Percentiles rank a stretch among this genome's conserved stretches.
Conservation (phyloP, 179 eudicot species). For the Silene vulgaris region DNA sequence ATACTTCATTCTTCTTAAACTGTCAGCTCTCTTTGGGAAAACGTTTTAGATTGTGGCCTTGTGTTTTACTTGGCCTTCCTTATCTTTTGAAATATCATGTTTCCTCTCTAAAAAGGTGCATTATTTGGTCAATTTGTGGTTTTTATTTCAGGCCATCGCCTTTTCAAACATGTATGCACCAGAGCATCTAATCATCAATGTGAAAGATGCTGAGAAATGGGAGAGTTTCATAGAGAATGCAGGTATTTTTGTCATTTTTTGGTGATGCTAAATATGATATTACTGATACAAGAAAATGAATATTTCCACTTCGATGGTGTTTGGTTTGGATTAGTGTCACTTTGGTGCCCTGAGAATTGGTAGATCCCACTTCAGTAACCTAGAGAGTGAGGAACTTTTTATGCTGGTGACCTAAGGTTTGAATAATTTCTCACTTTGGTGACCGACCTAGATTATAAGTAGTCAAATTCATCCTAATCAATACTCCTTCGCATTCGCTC, state of each 20-base stretch:
- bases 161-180: constrained; percentile 96
- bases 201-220: constrained; percentile 97
- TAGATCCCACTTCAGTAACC: not conserved
- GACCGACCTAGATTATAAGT: too few species aligned
- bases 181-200: constrained; percentile 94
- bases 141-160: constrained; percentile 60
- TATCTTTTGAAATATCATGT: not conserved
- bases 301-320: not conserved
- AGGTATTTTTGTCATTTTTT: constrained; percentile 35
- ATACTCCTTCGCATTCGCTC: too few species aligned
- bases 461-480: too few species aligned
- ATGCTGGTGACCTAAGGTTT: not conserved
- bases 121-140: not conserved
- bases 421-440: too few species aligned
- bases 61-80: not conserved
- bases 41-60: not conserved
- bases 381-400: not conserved
- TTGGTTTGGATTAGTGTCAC: not conserved
- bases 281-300: too few species aligned
- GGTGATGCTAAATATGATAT: not conserved
- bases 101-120: not conserved
- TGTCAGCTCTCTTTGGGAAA: not conserved
- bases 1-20: not conserved
- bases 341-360: not conserved
- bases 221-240: constrained; percentile 89